Evolutionary conservation across 352 stramenopile genomes (phyloP), one percentile per base, ranked within the genome.

Genomic region (Globisporangium uncinulatum): DNA sequence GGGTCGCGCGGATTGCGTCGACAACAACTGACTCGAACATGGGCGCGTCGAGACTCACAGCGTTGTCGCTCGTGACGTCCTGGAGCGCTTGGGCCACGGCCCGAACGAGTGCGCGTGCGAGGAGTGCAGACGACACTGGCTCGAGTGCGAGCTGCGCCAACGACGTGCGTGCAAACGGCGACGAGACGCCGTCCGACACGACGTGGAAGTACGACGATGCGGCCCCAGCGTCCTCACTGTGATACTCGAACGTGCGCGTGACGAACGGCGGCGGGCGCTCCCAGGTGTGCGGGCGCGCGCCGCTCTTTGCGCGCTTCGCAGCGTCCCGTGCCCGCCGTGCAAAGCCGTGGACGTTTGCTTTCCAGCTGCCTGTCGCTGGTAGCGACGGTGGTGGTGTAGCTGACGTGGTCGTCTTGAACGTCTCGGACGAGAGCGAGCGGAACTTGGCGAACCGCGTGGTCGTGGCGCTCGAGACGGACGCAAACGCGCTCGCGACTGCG

Each of bases 161-260:
- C 4, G 69, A 76, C 1, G 71, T 59, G 4, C 73, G 67, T 1
- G 69, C 73, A 41, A 89, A 87, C 4, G 78, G 76, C 5, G 78
- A 78, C 52, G 76, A 89, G 31, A 90, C 78, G 13, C 83, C 83
- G 60, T 91, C 83, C 14, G 83, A 77, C 4, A 93, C 77, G 62
- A 93, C 79, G 65, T 93, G 83, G 58, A 83, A 91, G 64, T 83
- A 89, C 21, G 41, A 67, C 9, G 70, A 71, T 6, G 62, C 58
- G 3, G 66, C 73, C n/a, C 78, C 73, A 4, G 76, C 81, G 65
- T 93, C 83, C 76, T 93, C 83, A 37, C 77, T 74, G 55, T 93
- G 83, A 42, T 65, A 74, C 60, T 77, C 73, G 51, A 84, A 79
- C 14, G 39, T 34, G 2, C 66, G 64, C 8, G 69, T 57, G 4